Percentiles rank a stretch among this genome's conserved stretches.
phyloP scores from a whole-genome alignment of 2,329 filamentous ascomycete genomes.

The Nothopassalora personata region DNA sequence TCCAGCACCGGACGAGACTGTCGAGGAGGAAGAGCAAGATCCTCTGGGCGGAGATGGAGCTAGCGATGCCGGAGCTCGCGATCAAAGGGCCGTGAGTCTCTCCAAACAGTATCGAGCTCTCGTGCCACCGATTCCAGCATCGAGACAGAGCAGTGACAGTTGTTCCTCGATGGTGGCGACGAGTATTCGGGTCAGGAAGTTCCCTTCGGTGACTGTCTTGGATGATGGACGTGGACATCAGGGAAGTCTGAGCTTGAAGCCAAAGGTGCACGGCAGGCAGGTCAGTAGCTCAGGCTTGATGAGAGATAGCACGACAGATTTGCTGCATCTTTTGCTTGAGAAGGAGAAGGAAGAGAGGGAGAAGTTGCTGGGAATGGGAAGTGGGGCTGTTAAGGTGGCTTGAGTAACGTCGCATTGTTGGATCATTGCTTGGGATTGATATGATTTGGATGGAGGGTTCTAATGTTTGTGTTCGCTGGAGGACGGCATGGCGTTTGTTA shows the following conservation, averaged over 20 bases:
- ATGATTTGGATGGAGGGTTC: not conserved
- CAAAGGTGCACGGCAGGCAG: not conserved
- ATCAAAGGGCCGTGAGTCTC: not conserved
- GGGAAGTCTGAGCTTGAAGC: constrained; percentile 19
- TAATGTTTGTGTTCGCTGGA: not conserved
- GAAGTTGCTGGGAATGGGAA: not conserved
- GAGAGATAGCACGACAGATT: not conserved
- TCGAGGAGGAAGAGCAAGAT: constrained; percentile 4
- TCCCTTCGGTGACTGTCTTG: constrained; percentile 30
- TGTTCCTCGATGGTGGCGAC: not conserved
- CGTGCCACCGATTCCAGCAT: not conserved
- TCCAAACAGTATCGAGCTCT: not conserved
- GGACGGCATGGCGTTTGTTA: not conserved
- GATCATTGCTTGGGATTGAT: not conserved
- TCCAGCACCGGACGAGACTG: not conserved
- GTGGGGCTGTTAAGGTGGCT: not conserved
- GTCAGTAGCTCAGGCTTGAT: not conserved
- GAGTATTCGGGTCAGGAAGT: constrained; percentile 10
- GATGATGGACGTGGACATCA: constrained; percentile 31
- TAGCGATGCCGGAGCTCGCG: no score
- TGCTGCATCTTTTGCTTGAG: constrained; percentile 65
- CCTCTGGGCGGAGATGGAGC: not conserved
- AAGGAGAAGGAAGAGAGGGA: constrained; percentile 60
- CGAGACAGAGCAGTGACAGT: not conserved
- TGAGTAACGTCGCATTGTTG: not conserved